A percentile compares a stretch with the other conserved stretches of the same genome.
Evolutionary conservation across 176 grass and related monocot species (phyloP).

Genomic region (Rhynchospora pubera): DNA sequence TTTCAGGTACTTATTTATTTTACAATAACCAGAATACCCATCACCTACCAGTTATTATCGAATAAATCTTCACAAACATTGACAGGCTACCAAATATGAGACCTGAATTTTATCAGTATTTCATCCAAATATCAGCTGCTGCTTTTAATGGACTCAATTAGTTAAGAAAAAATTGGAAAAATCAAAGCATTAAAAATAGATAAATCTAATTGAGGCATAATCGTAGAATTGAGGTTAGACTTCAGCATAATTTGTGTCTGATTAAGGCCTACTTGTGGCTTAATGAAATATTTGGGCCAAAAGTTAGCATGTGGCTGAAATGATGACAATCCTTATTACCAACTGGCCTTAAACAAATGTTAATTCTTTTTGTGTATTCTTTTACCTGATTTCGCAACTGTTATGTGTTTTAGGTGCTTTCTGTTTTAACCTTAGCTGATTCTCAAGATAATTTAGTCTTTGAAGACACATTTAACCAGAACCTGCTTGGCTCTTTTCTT

Average conservation of each 20-base stretch:
- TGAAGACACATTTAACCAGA: constrained; percentile 87
- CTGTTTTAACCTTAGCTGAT: constrained; percentile 62
- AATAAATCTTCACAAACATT: not conserved
- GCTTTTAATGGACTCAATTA: not conserved
- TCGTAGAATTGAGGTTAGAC: not conserved
- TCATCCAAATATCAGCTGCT: not conserved
- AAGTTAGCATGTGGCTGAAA: not conserved
- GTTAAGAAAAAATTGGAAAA: not conserved
- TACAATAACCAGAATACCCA: not conserved
- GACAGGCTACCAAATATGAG: not conserved
- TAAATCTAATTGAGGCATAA: not conserved
- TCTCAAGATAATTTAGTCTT: constrained; percentile 58
- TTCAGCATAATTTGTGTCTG: not conserved
- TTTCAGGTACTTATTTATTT: constrained; percentile 58
- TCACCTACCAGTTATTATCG: not conserved
- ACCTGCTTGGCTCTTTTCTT: constrained; percentile 83
- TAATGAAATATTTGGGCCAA: not conserved
- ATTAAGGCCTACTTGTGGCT: not conserved
- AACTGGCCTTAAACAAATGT: not conserved
- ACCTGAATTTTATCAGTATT: not conserved
- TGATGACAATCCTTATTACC: not conserved
- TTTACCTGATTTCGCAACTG: constrained; percentile 17
- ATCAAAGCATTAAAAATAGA: not conserved
- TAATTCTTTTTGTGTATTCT: not conserved
- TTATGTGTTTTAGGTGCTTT: constrained; percentile 42